Evolutionary conservation across 306 rosid genomes (phyloP).

Genomic region (Fagus crenata): DNA sequence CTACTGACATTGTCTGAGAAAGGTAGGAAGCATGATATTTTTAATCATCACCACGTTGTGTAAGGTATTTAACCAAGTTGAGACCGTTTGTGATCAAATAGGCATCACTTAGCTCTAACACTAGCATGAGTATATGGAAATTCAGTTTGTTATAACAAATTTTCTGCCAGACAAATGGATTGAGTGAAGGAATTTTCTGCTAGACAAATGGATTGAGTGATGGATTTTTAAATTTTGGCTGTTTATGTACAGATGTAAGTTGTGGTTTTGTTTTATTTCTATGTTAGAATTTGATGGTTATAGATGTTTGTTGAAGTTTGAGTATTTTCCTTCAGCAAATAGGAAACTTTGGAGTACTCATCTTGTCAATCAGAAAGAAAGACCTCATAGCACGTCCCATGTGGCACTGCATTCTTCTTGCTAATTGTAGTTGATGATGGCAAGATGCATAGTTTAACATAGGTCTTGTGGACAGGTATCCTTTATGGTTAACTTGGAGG

Average conservation of each 20-base stretch:
- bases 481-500: not conserved
- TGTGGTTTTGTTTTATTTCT: not conserved
- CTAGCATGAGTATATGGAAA: not conserved
- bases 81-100: not conserved
- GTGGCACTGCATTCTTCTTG: not conserved
- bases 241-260: not conserved
- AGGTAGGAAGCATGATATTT: not conserved
- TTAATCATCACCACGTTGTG: not conserved
- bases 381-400: too few species aligned
- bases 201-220: too few species aligned
- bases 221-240: not conserved
- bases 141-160: not conserved
- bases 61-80: not conserved
- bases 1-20: not conserved
- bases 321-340: not conserved
- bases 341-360: not conserved
- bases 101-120: not conserved
- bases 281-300: not conserved
- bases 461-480: not conserved
- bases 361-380: not conserved
- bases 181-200: too few species aligned
- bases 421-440: not conserved
- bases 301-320: not conserved
- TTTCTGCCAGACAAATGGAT: not conserved
- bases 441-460: not conserved